Evolutionary conservation across 208 protist genomes (phyloP).

Genomic region (Dictyostelium gargantuum): DNA sequence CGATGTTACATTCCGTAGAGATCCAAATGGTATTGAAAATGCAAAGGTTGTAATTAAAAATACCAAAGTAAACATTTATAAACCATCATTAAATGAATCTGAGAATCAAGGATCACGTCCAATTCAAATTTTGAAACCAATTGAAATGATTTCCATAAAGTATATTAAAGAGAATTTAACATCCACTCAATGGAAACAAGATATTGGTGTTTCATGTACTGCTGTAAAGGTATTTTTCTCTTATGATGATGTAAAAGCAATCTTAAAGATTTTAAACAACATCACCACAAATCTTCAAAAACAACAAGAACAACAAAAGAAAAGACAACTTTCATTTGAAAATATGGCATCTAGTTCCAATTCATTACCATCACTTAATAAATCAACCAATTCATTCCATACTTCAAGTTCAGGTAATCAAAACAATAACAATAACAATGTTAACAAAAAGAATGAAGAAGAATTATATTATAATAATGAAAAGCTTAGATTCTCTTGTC

Average conservation of each 20-base stretch:
- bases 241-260: constrained; percentile 41
- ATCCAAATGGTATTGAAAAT: constrained; percentile 45
- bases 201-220: not conserved
- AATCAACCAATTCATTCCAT: not conserved
- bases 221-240: constrained; percentile 39
- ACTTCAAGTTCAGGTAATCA: not conserved
- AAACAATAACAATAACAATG: not conserved
- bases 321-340: not conserved
- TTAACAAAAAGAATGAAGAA: not conserved
- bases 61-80: constrained; percentile 36
- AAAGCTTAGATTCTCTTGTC: not conserved
- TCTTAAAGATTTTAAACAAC: constrained; percentile 24
- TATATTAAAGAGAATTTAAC: constrained; percentile 46
- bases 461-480: constrained; percentile 19
- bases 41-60: not conserved
- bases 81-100: not conserved
- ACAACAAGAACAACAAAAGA: constrained; percentile 7
- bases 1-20: constrained; percentile 9
- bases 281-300: not conserved
- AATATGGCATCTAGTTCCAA: constrained; percentile 1
- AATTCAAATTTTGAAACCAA: constrained; percentile 53
- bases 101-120: constrained; percentile 8
- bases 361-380: not conserved
- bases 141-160: constrained; percentile 7
- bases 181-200: not conserved